These are phyloP conservation scores for Lolium rigidum DNA, from an alignment of 176 grass and related monocot genomes.

Conservation along the genomic window DNA sequence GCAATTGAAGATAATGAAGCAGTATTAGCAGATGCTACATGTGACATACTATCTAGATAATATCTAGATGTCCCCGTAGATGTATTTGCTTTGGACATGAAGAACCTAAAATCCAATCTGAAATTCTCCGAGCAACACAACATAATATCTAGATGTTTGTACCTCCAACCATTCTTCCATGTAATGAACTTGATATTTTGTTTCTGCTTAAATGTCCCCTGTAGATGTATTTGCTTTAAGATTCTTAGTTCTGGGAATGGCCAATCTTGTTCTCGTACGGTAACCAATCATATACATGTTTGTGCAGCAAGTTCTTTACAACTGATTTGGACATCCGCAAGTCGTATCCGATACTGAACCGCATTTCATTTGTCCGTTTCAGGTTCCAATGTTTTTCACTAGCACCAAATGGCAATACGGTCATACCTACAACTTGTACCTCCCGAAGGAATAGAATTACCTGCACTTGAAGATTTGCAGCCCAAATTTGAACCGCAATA, in stretches of 20 bases:
- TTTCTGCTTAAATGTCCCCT: too few species aligned
- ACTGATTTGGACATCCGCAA: background rate
- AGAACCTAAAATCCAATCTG: background rate
- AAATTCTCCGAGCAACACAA: background rate
- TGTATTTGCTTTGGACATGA: too few species aligned
- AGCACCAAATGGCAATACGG: too few species aligned
- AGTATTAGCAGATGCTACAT: background rate
- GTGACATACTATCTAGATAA: background rate
- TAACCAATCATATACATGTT: background rate
- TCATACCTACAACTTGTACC: too few species aligned
- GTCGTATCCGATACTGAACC: background rate
- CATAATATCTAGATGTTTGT: background rate
- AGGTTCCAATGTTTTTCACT: too few species aligned
- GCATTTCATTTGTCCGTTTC: conserved; percentile 2
- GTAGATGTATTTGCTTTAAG: background rate
- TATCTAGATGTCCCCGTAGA: background rate
- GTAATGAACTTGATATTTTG: too few species aligned
- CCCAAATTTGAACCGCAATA: too few species aligned
- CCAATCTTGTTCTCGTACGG: background rate
- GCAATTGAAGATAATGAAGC: too few species aligned
- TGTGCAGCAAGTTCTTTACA: conserved; percentile 11
- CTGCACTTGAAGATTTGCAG: too few species aligned
- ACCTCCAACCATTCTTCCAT: background rate
- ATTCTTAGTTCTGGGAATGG: background rate
- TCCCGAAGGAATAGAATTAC: too few species aligned